These are phyloP conservation scores for Agaricus subrufescens DNA, from an alignment of 768 basidiomycete species.

Conservation along the genomic window DNA sequence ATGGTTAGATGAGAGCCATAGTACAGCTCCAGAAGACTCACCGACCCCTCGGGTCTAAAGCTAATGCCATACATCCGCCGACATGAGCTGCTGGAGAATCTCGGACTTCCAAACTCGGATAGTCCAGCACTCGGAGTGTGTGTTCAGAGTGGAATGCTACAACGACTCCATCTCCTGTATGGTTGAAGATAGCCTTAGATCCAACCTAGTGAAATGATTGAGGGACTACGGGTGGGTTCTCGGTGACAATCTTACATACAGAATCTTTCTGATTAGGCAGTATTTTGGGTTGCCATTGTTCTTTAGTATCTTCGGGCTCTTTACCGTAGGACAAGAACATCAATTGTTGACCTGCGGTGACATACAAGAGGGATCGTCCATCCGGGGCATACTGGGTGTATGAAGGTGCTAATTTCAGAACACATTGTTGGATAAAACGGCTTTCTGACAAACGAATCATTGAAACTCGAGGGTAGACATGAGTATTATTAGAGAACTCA, in stretches of 20 bases:
- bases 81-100: slow-evolving; percentile 73
- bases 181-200: slow-evolving; percentile 72
- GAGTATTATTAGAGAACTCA: slow-evolving; percentile 27
- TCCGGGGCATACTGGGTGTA: slow-evolving; percentile 72
- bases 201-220: slow-evolving; percentile 36
- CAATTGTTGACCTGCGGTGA: slow-evolving; percentile 54
- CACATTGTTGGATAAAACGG: slow-evolving; percentile 56
- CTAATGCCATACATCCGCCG: slow-evolving; percentile 72
- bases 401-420: slow-evolving; percentile 55
- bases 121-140: slow-evolving; percentile 64
- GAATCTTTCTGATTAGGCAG: slow-evolving; percentile 43
- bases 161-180: slow-evolving; percentile 67
- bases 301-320: slow-evolving; percentile 44
- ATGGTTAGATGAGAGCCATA: slow-evolving; percentile 1
- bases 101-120: slow-evolving; percentile 52
- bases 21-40: slow-evolving; percentile 17
- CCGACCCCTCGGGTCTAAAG: slow-evolving; percentile 78
- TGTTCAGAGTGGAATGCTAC: slow-evolving; percentile 61
- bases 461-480: not conserved
- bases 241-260: slow-evolving; percentile 22
- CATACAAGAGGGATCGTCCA: slow-evolving; percentile 60
- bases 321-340: slow-evolving; percentile 57
- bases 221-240: too few species aligned
- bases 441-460: slow-evolving; percentile 45
- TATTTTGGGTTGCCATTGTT: slow-evolving; percentile 29